A percentile compares a stretch with the other conserved stretches of the same genome.
These are phyloP conservation scores for Pistacia integerrima DNA, from an alignment of 345 rosid genomes.

Conservation along the genomic window DNA sequence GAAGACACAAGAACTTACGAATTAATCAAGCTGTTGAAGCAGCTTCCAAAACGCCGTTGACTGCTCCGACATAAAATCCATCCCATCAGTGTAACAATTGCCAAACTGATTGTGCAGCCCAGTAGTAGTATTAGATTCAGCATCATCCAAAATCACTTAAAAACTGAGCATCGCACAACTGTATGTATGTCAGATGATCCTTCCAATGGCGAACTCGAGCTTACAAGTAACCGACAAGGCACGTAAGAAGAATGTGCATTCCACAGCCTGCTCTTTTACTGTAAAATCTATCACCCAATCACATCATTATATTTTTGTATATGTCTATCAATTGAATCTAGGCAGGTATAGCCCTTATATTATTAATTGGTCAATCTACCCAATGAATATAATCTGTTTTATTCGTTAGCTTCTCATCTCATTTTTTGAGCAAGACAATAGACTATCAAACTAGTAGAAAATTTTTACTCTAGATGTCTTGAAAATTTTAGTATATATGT, in stretches of 20 bases:
- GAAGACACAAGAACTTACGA: slow-evolving; percentile 62
- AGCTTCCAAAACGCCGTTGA: slow-evolving; percentile 40
- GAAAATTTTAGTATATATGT: no score
- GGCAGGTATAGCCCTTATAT: background rate
- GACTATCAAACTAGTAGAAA: no score
- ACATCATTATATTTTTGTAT: background rate
- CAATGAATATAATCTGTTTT: no score
- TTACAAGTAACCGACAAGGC: background rate
- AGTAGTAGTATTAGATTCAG: background rate
- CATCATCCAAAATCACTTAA: background rate
- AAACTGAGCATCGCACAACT: background rate
- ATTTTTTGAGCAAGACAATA: background rate
- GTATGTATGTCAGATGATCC: background rate
- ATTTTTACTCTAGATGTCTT: no score
- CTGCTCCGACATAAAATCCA: background rate
- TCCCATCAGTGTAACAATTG: background rate
- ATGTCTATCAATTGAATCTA: background rate
- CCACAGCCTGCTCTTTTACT: background rate
- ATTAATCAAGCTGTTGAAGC: slow-evolving; percentile 78
- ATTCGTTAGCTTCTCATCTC: background rate
- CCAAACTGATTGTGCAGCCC: background rate
- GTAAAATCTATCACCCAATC: background rate
- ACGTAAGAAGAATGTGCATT: background rate
- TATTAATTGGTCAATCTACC: background rate
- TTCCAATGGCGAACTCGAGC: background rate